Evolutionary conservation across 768 basidiomycete species (phyloP), one percentile per base, ranked within the genome.

Genomic region (Suillus hirtellus): DNA sequence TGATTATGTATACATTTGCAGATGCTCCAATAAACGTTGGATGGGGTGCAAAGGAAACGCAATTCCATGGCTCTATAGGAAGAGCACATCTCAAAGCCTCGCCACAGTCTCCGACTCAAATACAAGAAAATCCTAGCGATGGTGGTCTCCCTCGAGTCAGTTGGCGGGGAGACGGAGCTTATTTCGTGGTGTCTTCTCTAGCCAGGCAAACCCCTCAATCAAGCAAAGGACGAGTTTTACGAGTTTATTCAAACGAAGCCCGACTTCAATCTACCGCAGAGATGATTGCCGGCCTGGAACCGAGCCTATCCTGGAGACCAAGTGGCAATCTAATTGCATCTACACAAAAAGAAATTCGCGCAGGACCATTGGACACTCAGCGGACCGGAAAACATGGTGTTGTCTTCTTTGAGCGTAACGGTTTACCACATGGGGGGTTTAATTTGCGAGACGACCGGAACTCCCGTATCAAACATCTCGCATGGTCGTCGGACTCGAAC

Each of bases 11-110:
- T 68, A 53, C 44, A 43, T 53, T 37, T 63, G 5, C 68, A 94
- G 95, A 95, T 72, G 86, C 89, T 31, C 93, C 92, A 2, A 94
- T 98, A 70, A 93, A 96, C 69, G 94, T 98, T 64, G 97, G 97
- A 17, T 99, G 97, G 97, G 97, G 97, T 46, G 92, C 92, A 2
- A 96, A 96, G 71, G 84, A 92, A 73, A 99, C 97, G 0, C 97
- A 99, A 71, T 99, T 99, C 72, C 95, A 98, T 68, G 97, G 97
- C 11, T 96, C 95, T 0, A 80, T 94, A 4, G 96, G 97, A 19
- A 98, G 98, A 73, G 78, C 84, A 2, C 72, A 75, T 67, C 70
- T 75, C 61, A 67, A 65, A 40, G 90, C 91, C 27, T 92, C 93
- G 0, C 80, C 83, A 34, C 67, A 75, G 12, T 66, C 72, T 63